phyloP scores from a whole-genome alignment of 2,329 filamentous ascomycete genomes.

The Hymenoscyphus salicellus region DNA sequence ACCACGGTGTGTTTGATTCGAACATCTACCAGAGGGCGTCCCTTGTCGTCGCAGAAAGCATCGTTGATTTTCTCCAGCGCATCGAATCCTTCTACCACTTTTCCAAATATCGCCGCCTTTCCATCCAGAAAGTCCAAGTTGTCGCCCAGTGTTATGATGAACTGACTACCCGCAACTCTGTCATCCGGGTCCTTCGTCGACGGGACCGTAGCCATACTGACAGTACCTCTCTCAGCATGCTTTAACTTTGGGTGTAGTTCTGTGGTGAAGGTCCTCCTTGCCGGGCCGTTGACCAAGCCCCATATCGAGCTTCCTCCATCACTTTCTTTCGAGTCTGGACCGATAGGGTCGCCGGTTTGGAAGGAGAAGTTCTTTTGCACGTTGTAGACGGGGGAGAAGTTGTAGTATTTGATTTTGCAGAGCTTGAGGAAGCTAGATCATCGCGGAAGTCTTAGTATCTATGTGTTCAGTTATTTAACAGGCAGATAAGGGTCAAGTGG shows the following conservation, averaged over 20 bases:
- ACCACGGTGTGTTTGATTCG: conserved; percentile 89
- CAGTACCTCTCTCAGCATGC: conserved; percentile 83
- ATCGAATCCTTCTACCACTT: conserved; percentile 94
- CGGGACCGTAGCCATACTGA: conserved; percentile 94
- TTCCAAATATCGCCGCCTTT: conserved; percentile 91
- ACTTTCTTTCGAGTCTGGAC: conserved; percentile 76
- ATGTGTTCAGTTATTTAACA: conserved; percentile 49
- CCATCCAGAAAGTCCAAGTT: conserved; percentile 88
- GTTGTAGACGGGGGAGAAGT: conserved; percentile 88
- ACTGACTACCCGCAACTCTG: conserved; percentile 83
- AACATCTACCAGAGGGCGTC: conserved; percentile 88
- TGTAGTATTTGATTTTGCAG: conserved; percentile 99
- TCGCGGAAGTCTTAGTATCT: conserved; percentile 49
- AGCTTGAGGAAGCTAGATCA: conserved; percentile 85
- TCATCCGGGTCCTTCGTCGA: conserved; percentile 73
- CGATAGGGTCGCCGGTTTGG: conserved; percentile 91
- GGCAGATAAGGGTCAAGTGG: conserved; percentile 14
- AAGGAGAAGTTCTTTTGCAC: conserved; percentile 95
- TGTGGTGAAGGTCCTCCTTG: conserved; percentile 76
- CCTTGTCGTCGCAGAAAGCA: conserved; percentile 80
- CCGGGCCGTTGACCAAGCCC: conserved; percentile 70
- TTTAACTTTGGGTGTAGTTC: conserved; percentile 84
- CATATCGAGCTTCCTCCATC: conserved; percentile 94
- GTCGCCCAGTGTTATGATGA: conserved; percentile 86
- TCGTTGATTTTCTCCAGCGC: conserved; percentile 89